Conservation (phyloP, 805 yeast species). For the Zygoascus bituminiphila region DNA sequence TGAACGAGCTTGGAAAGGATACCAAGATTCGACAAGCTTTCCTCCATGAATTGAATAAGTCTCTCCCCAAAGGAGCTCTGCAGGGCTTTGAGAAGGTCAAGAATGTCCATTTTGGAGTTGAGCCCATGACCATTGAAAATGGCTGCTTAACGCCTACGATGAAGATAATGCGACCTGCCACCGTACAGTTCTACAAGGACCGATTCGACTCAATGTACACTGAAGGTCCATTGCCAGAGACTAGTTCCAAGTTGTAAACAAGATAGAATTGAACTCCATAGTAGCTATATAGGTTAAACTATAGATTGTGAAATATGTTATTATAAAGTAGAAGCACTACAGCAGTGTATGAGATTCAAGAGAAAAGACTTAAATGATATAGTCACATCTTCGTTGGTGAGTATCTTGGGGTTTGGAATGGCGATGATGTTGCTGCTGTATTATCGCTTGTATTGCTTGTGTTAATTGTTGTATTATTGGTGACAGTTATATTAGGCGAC, state of each 20-base stretch:
- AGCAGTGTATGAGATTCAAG: no score
- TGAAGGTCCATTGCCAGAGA: constrained; percentile 34
- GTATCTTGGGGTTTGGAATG: no score
- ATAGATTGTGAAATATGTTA: no score
- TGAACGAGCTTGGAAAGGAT: constrained; percentile 28
- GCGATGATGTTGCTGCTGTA: no score
- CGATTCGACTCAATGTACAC: constrained; percentile 38
- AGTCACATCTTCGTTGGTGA: no score
- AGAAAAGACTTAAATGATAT: no score
- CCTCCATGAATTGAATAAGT: constrained; percentile 32
- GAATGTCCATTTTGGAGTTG: constrained; percentile 44
- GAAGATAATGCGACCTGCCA: constrained; percentile 45
- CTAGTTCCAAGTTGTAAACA: constrained; percentile 4
- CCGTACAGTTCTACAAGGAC: constrained; percentile 36
- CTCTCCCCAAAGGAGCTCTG: constrained; percentile 32
- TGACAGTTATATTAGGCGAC: no score
- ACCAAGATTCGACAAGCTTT: constrained; percentile 32
- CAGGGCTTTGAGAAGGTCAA: constrained; percentile 59
- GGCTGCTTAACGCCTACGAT: constrained; percentile 63
- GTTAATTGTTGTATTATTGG: no score
- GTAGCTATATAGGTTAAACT: no score
- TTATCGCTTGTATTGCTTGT: no score
- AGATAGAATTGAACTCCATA: no score
- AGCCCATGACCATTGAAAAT: constrained; percentile 55
- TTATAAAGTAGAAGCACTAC: no score